Percentiles rank a stretch among this genome's conserved stretches.
Evolutionary conservation across 345 rosid genomes (phyloP).

Genomic region (Geranium brycei): DNA sequence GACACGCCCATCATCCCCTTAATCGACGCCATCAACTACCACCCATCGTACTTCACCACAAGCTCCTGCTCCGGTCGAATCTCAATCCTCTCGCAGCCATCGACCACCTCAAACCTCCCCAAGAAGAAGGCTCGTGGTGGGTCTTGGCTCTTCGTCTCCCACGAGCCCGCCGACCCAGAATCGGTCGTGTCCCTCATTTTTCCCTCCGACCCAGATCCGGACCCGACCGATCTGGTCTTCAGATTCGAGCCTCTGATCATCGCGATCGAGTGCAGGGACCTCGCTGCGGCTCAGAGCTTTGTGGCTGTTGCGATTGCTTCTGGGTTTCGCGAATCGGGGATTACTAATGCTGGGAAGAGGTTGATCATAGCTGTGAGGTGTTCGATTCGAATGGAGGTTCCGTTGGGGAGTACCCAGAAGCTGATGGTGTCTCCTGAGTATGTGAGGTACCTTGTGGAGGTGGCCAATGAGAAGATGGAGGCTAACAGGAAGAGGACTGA

Average conservation of each 20-base stretch:
- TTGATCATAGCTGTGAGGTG: conserved; percentile 76
- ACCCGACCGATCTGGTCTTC: conserved; percentile 39
- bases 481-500: conserved; percentile 61
- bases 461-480: conserved; percentile 82
- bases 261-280: conserved; percentile 65
- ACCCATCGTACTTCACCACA: conserved; percentile 75
- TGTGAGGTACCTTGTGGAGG: conserved; percentile 50
- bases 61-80: conserved; percentile 93
- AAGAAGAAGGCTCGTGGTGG: conserved; percentile 79
- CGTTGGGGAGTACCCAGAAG: conserved; percentile 42
- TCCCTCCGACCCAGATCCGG: conserved; percentile 5
- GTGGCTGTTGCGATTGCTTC: conserved; percentile 56
- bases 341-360: conserved; percentile 57
- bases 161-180: conserved; percentile 46
- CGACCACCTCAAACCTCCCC: conserved; percentile 8
- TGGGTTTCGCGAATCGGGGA: conserved; percentile 82
- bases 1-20: conserved; percentile 74
- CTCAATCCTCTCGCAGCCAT: conserved; percentile 73
- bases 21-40: conserved; percentile 50
- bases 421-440: conserved; percentile 52
- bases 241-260: conserved; percentile 81
- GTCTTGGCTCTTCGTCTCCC: conserved; percentile 66
- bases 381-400: conserved; percentile 80
- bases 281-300: conserved; percentile 46
- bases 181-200: conserved; percentile 43